Base-by-base conservation (phyloP, 2,329 filamentous ascomycete species). In the Gliomastix tumulicola region DNA sequence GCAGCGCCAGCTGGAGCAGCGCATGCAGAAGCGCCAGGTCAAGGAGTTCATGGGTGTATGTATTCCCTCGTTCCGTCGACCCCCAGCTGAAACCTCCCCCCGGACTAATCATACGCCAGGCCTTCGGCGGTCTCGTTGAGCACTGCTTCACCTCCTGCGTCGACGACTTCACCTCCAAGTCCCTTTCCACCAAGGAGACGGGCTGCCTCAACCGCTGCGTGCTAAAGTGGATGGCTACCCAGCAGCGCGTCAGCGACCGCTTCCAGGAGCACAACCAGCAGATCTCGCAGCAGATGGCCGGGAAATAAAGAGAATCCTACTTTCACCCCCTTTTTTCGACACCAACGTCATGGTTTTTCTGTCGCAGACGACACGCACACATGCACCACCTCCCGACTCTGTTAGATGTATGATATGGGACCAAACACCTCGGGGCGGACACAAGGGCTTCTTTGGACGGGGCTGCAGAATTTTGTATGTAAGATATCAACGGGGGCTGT, bases 81-180 rank as follows among this genome's bases (percentile, higher is more conserved):
- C 22, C 22, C 22, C 9, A 25, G 22, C 25, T 12, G 6, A 28
- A 28, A 6, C 25, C 11, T 16, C 10, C 25, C 17, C 25, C 25
- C 10, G 13, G 25, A 28, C 17, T 13, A 30, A n/a, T 19, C 10
- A 23, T 25, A 18, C 17, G 11, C 9, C 21, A 60, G 60, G 60
- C 60, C 19, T 64, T 59, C 37, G 55, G 55, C 37, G 53, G 56
- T 39, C 50, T 58, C 23, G 84, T 88, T 53, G 82, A 88, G 62
- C 77, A 82, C 67, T 98, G 92, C 79, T 98, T 98, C 76, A 82
- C 87, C 60, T 84, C 92, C 65, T 98, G 92, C 74, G 79, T 98
- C 66, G 90, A 89, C 65, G 89, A 97, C 74, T 98, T 98, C 77
- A 94, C 89, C 56, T 94, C 88, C 68, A 97, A 97, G 71, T 86